Evolutionary conservation across 2,329 filamentous ascomycete species (phyloP), one percentile per base, ranked within the genome.

Genomic region (Fusarium chaquense): DNA sequence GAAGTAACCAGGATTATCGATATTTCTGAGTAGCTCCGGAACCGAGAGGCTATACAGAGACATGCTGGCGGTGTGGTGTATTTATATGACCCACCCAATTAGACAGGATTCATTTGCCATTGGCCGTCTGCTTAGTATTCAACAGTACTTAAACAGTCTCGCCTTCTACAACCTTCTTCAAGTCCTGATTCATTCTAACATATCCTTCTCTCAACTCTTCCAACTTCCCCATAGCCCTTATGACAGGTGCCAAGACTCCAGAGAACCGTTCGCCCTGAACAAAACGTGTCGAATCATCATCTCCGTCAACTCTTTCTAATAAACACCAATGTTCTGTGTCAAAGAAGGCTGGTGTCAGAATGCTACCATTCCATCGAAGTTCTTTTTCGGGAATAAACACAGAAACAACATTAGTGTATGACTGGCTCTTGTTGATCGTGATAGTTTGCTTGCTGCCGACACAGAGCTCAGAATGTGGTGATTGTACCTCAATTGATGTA

Each of bases 361-460:
- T 62, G 1, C 41, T 51, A 1, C 65, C 62, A 3, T 52, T 50
- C 62, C 58, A 67, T 11, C 43, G 16, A 26, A 67, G 40, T 13
- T 58, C 47, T 1, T 47, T 35, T 3, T 50, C 26, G 1, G 35
- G 33, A 0, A 40, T 16, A 6, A 63, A 1, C 0, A 38, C 30
- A 0, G 47, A 58, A 20, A 58, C 16, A 1, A 24, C 12, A n/a
- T 67, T 67, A 0, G 52, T 36, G 13, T 62, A 67, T 1, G 35
- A 20, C 4, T 67, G 46, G 1, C 33, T 24, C 1, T 33, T 40
- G 6, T 62, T 20, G 38, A 57, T 9, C 0, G 33, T 51, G 13
- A 67, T 67, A 3, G 2, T 50, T 24, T 67, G 65, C 6, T 43
- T 58, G n/a, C 65, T 67, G 13, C 65, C 65, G 5, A 40, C 16